phyloP scores from a whole-genome alignment of 2,329 filamentous ascomycete species.

The Cladosporium sphaerospermum region DNA sequence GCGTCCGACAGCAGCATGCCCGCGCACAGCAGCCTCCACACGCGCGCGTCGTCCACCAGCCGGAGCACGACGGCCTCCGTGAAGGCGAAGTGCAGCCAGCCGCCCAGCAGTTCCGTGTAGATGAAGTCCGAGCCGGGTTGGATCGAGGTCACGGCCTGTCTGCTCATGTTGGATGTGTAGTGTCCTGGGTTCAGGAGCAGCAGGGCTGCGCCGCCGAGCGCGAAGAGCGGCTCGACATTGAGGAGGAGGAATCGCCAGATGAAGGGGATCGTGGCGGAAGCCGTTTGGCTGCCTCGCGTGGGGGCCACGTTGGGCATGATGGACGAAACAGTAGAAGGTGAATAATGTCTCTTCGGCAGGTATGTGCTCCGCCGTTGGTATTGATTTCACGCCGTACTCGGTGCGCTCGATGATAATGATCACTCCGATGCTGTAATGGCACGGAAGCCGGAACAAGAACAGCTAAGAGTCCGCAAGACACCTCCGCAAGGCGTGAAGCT shows the following conservation, averaged over 20 bases:
- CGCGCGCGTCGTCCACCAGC: constrained; percentile 24
- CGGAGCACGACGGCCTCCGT: constrained; percentile 24
- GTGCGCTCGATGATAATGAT: too few relatives aligned
- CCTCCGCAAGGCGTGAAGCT: too few relatives aligned
- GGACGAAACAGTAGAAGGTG: too few relatives aligned
- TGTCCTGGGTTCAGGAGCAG: constrained; percentile 17
- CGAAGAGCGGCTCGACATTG: constrained; percentile 23
- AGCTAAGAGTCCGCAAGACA: too few relatives aligned
- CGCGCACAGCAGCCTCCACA: constrained; percentile 25
- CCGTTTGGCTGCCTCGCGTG: constrained; percentile 12
- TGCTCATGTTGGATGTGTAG: constrained; percentile 21
- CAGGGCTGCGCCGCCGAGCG: constrained; percentile 21
- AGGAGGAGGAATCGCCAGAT: constrained; percentile 24
- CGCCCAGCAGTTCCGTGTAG: constrained; percentile 26
- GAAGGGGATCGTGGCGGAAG: constrained; percentile 20
- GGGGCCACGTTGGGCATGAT: background rate
- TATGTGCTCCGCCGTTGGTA: too few relatives aligned
- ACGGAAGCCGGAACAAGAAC: too few relatives aligned
- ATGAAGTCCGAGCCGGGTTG: constrained; percentile 22
- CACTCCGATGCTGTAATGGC: too few relatives aligned
- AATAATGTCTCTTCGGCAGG: too few relatives aligned
- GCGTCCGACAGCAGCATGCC: constrained; percentile 24
- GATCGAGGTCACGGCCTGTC: constrained; percentile 17
- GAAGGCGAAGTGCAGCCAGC: constrained; percentile 26
- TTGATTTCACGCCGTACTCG: too few relatives aligned